Percentiles rank a stretch among this genome's conserved stretches.
phyloP scores from a whole-genome alignment of 768 basidiomycete genomes.

The Suillus placidus region DNA sequence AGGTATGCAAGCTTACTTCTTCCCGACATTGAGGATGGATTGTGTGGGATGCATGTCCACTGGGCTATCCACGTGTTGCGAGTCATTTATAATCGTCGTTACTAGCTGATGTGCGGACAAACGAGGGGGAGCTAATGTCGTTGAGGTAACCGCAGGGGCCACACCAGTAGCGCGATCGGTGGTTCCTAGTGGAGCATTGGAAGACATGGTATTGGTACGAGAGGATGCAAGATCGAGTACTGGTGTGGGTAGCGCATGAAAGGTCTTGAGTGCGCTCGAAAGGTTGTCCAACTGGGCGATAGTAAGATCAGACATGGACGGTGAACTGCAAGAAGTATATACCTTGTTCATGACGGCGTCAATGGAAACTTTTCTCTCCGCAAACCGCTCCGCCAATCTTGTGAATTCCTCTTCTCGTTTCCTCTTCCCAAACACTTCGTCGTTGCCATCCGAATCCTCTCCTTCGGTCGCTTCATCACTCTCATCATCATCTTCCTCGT shows the following conservation, averaged over 20 bases:
- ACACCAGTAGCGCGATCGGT: background rate
- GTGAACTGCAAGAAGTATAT: conserved; percentile 1
- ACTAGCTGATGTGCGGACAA: conserved; percentile 6
- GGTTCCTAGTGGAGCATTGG: conserved; percentile 8
- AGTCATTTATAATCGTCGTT: conserved; percentile 24
- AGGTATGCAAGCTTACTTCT: conserved; percentile 2
- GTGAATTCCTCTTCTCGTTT: conserved; percentile 70
- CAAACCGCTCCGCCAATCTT: conserved; percentile 67
- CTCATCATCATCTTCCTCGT: conserved; percentile 38
- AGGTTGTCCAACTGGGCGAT: conserved; percentile 31
- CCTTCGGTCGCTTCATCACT: conserved; percentile 40
- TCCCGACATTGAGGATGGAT: conserved; percentile 3
- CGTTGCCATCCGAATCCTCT: conserved; percentile 27
- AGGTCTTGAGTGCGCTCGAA: conserved; percentile 41
- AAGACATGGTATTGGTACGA: conserved; percentile 36
- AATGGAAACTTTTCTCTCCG: conserved; percentile 68
- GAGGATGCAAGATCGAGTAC: conserved; percentile 37
- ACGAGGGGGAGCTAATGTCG: conserved; percentile 1
- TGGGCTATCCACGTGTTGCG: conserved; percentile 36
- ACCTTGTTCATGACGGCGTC: conserved; percentile 78
- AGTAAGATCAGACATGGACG: background rate
- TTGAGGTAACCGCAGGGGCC: background rate
- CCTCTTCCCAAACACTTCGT: conserved; percentile 54
- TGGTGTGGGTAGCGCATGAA: conserved; percentile 48
- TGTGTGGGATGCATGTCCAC: conserved; percentile 24